Evolutionary conservation across 306 rosid species (phyloP).

Genomic region (Morella rubra): DNA sequence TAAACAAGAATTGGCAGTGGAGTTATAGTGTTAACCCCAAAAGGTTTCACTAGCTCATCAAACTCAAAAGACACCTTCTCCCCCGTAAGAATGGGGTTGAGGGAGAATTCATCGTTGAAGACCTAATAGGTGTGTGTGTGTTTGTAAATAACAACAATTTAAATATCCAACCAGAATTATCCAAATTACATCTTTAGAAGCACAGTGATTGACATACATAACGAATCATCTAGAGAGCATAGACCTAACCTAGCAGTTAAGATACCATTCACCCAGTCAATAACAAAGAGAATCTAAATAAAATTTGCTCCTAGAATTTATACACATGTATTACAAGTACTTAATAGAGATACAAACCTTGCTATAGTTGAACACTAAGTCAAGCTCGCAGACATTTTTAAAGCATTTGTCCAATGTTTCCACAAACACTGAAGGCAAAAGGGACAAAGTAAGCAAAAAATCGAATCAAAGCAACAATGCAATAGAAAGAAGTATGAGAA

Average conservation of each 20-base stretch:
- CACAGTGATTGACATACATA: neutral
- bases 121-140: too few species aligned
- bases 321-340: neutral
- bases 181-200: neutral
- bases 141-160: too few species aligned
- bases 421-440: constrained; percentile 74
- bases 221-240: neutral
- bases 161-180: neutral
- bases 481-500: neutral
- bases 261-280: constrained; percentile 6
- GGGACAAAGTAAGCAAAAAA: constrained; percentile 29
- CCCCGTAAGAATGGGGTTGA: neutral
- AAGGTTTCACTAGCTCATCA: neutral
- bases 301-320: neutral
- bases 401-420: constrained; percentile 97
- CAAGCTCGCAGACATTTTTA: constrained; percentile 95
- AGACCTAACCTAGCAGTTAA: neutral
- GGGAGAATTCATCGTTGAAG: neutral
- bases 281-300: neutral
- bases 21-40: too few species aligned
- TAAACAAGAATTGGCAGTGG: neutral
- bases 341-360: constrained; percentile 49
- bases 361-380: constrained; percentile 85
- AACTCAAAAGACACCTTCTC: neutral
- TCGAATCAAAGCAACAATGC: constrained; percentile 15